Conservation (phyloP, 192 early-diverging fungal species). For the Rhizoclosmatium globosum region DNA sequence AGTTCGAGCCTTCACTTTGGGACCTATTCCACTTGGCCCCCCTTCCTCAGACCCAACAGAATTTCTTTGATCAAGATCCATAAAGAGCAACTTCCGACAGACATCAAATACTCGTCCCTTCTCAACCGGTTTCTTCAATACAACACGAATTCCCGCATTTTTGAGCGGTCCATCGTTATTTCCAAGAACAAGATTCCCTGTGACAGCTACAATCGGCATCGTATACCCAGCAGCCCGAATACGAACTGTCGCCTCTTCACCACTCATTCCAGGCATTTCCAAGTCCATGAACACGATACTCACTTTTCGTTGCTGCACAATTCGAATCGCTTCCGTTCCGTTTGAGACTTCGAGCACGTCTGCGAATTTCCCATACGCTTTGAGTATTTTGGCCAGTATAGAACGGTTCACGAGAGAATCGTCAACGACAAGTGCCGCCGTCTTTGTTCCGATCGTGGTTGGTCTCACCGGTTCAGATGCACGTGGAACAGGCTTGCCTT, state of each 20-base stretch:
- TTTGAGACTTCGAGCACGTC: slow-evolving; percentile 40
- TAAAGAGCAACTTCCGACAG: neutral
- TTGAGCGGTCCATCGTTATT: neutral
- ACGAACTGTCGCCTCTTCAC: slow-evolving; percentile 39
- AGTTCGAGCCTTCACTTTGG: too few relatives aligned
- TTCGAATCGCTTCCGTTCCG: slow-evolving; percentile 40
- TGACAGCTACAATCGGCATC: slow-evolving; percentile 43
- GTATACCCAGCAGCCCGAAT: slow-evolving; percentile 34
- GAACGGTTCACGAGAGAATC: slow-evolving; percentile 40
- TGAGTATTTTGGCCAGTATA: slow-evolving; percentile 30
- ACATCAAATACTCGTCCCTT: slow-evolving; percentile 24
- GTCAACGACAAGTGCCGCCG: slow-evolving; percentile 31
- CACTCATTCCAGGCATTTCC: slow-evolving; percentile 25
- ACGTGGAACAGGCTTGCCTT: too few relatives aligned
- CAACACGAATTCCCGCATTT: slow-evolving; percentile 39
- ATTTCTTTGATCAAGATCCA: too few relatives aligned
- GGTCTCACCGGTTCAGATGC: too few relatives aligned
- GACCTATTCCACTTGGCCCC: too few relatives aligned
- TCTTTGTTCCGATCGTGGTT: too few relatives aligned
- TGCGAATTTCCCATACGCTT: slow-evolving; percentile 5
- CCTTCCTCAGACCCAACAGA: too few relatives aligned
- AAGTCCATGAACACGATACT: slow-evolving; percentile 36
- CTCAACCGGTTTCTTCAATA: slow-evolving; percentile 38
- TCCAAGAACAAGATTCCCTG: slow-evolving; percentile 34
- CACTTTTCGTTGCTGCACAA: slow-evolving; percentile 29